Percentiles rank a stretch among this genome's conserved stretches.
phyloP scores from a whole-genome alignment of 2,329 filamentous ascomycete genomes.

The Grosmannia serpens region DNA sequence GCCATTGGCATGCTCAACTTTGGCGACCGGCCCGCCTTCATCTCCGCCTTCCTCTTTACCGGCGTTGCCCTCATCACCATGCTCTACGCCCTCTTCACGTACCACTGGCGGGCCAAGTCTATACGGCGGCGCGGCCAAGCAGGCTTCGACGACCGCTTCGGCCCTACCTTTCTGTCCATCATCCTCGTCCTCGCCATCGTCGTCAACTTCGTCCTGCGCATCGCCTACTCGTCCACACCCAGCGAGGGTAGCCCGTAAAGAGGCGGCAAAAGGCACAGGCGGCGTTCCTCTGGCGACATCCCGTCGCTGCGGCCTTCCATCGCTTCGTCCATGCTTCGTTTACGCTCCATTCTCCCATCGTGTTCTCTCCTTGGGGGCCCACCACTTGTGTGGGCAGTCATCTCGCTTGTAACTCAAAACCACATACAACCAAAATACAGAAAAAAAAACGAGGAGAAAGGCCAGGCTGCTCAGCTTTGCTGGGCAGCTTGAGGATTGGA shows the following conservation, averaged over 20 bases:
- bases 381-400: too few relatives aligned
- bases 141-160: conserved; percentile 92
- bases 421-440: neutral
- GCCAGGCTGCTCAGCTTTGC: neutral
- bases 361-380: too few relatives aligned
- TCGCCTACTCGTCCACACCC: conserved; percentile 30
- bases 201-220: conserved; percentile 85
- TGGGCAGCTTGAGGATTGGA: neutral
- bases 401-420: neutral
- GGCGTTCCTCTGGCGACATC: neutral
- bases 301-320: too few relatives aligned
- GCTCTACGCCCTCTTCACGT: conserved; percentile 88
- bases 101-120: conserved; percentile 92
- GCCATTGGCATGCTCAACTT: conserved; percentile 98
- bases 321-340: too few relatives aligned
- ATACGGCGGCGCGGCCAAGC: conserved; percentile 86
- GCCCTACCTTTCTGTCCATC: conserved; percentile 80
- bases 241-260: conserved; percentile 4
- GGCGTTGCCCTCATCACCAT: conserved; percentile 89
- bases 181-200: conserved; percentile 81
- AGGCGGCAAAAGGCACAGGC: too few relatives aligned
- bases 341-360: too few relatives aligned
- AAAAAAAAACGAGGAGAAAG: neutral
- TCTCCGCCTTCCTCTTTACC: conserved; percentile 88
- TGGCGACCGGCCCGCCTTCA: conserved; percentile 85